Evolutionary conservation across 176 grass and related monocot genomes (phyloP), one percentile per base, ranked within the genome.

Genomic region (Zizania latifolia): DNA sequence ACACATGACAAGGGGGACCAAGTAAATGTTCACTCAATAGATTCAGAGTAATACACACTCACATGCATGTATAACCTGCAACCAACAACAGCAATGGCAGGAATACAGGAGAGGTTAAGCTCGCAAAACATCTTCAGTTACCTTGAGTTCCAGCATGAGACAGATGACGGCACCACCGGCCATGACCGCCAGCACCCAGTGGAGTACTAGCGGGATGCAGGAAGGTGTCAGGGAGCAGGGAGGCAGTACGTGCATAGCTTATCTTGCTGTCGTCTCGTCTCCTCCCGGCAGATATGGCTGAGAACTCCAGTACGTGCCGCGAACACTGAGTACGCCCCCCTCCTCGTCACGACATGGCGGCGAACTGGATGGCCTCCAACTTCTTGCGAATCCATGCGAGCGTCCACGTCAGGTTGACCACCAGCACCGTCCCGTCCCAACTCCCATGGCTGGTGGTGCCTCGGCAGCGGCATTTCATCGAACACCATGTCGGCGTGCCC

Each of bases 391-490:
- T 23, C 15, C 11, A 23, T 35, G 32, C 38, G 10, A 11, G 38
- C 9, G 10, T 40, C 38, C 38, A 11, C 38, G 10, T 17, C 43
- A 45, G 43, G 14, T 45, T n/a, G n/a, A n/a, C n/a, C n/a, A n/a
- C n/a, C n/a, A n/a, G n/a, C n/a, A n/a, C n/a, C n/a, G n/a, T n/a
- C n/a, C n/a, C n/a, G n/a, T n/a, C n/a, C n/a, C n/a, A n/a, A n/a
- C n/a, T n/a, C n/a, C n/a, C n/a, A n/a, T n/a, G n/a, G n/a, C n/a
- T n/a, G n/a, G 12, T 4, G 12, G 40, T 43, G 40, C 22, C 23
- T 28, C 48, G 39, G 12, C 3, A n/a, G 81, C 65, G 43, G 41
- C 65, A 51, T 77, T 70, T 62, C 65, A 73, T 70, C 73, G 33
- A 84, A 5, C 73, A 70, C 0, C 1, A 2, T 3, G 17, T 9